Evolutionary conservation across 2,329 filamentous ascomycete species (phyloP).

Genomic region (Exophiala viscosa): DNA sequence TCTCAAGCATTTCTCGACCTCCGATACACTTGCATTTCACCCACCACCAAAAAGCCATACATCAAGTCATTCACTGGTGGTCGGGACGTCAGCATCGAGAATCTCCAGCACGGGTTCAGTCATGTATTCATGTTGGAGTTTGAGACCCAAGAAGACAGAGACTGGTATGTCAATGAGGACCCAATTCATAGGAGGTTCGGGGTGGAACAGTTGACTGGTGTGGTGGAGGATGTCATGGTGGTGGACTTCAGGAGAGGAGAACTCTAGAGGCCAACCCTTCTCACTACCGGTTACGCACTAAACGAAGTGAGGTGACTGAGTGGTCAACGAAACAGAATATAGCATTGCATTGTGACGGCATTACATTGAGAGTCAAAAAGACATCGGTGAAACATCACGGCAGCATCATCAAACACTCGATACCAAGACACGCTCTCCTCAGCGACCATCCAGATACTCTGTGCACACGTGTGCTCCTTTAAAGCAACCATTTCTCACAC

Average conservation of each 20-base stretch:
- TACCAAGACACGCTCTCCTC: no score
- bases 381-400: no score
- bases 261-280: neutral
- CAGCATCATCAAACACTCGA: no score
- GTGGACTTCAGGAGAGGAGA: conserved; percentile 11
- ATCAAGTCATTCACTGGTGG: conserved; percentile 14
- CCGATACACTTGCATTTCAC: neutral
- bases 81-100: conserved; percentile 9
- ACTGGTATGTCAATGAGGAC: conserved; percentile 65
- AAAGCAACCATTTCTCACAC: neutral
- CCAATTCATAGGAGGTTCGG: conserved; percentile 35
- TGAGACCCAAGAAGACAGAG: conserved; percentile 57
- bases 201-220: conserved; percentile 7
- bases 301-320: neutral
- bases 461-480: no score
- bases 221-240: conserved; percentile 16
- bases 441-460: no score
- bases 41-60: conserved; percentile 5
- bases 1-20: conserved; percentile 1
- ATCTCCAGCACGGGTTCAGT: conserved; percentile 50
- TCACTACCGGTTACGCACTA: neutral
- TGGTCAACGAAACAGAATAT: no score
- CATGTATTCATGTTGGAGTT: conserved; percentile 70
- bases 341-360: no score
- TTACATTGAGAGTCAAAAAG: no score